Base-by-base conservation (phyloP, 192 early-diverging fungal genomes). In the Rhizoclosmatium sp. region DNA sequence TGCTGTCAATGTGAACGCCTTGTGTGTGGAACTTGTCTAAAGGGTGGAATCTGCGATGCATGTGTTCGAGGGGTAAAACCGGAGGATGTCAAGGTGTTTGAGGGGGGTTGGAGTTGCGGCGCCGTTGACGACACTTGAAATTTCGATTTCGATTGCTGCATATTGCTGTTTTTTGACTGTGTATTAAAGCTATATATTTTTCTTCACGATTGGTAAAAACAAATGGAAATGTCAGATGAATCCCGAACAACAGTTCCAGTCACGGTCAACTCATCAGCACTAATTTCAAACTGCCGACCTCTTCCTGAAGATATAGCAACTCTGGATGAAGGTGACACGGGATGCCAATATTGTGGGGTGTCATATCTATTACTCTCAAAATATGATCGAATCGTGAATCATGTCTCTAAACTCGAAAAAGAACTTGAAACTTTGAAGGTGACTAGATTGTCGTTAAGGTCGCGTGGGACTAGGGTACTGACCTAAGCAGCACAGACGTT, bases 331-430 rank as follows among this genome's bases (percentile, higher is more conserved):
- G 44, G 42, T 4, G 86, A 87, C 67, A 89, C 89, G 12, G 87
- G 85, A 2, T 90, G 89, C 65, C 78, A 84, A 51, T 90, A 87
- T 71, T 90, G 89, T 71, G 89, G 89, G 10, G 83, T 90, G 45
- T 89, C 87, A 2, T 90, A 90, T 76, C 83, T 90, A 65, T 65
- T 90, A 10, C 78, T 87, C 46, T 75, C 79, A 31, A 88, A 89
- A 69, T 87, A 87, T 72, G 82, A 89, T 47, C 74, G 74, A 42
- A 84, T 90, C 81, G 75, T 82, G 31, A 47, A 73, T 12, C 79
- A 85, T 69, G 80, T 90, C 3, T 75, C 65, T 5, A 66, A 65
- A 59, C 64, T 89, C 48, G 87, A 90, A 64, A 45, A 67, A 2
- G 83, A 90, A 59, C 76, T 86, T 10, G 72, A 66, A 40, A 68